These are phyloP conservation scores for Atalantia buxifolia DNA, from an alignment of 345 rosid species.

Conservation along the genomic window DNA sequence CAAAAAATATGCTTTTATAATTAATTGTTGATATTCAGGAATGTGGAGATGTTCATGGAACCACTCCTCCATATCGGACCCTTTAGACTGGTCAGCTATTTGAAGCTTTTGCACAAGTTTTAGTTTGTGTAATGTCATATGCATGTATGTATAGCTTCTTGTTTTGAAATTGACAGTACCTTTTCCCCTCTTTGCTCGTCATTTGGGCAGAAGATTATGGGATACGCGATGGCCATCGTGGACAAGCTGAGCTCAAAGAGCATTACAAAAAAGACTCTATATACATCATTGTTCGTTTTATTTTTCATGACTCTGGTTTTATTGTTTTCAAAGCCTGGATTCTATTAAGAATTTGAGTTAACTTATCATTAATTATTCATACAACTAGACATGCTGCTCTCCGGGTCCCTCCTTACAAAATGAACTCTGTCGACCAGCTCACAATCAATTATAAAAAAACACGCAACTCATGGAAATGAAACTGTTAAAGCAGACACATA, in stretches of 20 bases:
- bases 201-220: conserved; percentile 40
- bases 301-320: conserved; percentile 21
- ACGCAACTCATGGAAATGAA: neutral
- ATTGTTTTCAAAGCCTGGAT: conserved; percentile 23
- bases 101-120: neutral
- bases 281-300: conserved; percentile 19
- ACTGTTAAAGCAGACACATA: neutral
- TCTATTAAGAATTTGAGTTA: neutral
- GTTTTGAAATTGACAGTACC: neutral
- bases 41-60: conserved; percentile 79
- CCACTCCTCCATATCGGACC: conserved; percentile 65
- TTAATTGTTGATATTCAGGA: conserved; percentile 35
- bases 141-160: neutral
- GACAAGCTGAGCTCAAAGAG: conserved; percentile 33
- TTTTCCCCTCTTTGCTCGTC: neutral
- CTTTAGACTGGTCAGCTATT: conserved; percentile 47
- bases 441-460: neutral
- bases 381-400: neutral
- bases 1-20: neutral
- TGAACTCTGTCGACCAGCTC: neutral
- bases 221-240: neutral
- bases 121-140: neutral
- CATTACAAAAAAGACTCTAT: conserved; percentile 9
- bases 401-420: neutral
- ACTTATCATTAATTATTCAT: neutral